phyloP scores from a whole-genome alignment of 2,329 filamentous ascomycete genomes.

The Shiraia sp. region DNA sequence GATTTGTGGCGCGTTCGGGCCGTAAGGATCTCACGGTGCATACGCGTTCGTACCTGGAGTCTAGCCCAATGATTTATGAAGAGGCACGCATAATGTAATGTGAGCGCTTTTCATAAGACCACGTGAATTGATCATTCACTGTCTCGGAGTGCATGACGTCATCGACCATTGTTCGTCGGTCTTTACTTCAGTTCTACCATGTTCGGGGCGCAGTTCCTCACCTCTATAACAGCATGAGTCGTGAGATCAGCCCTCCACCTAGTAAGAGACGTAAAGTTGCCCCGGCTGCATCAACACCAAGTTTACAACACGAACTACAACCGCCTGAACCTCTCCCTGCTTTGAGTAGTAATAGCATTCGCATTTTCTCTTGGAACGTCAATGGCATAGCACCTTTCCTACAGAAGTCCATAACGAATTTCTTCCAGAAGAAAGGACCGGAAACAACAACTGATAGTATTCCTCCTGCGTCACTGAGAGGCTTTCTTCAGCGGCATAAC shows the following conservation, averaged over 20 bases:
- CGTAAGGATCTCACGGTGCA: conserved; percentile 4
- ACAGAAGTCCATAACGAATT: conserved; percentile 47
- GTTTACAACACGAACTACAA: neutral
- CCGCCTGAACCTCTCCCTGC: conserved; percentile 5
- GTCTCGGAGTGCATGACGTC: conserved; percentile 14
- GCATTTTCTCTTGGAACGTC: conserved; percentile 55
- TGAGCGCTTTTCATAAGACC: neutral
- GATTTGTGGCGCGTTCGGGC: conserved; percentile 10
- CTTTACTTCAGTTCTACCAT: neutral
- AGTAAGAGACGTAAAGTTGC: conserved; percentile 23
- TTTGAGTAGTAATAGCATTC: conserved; percentile 22
- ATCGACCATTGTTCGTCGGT: neutral
- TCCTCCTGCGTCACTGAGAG: conserved; percentile 40
- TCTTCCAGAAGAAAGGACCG: conserved; percentile 32
- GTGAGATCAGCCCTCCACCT: conserved; percentile 31
- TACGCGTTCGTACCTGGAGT: conserved; percentile 2
- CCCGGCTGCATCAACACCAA: neutral
- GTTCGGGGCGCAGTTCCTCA: neutral
- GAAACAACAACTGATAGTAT: conserved; percentile 1
- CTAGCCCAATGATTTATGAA: neutral
- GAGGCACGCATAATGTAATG: neutral
- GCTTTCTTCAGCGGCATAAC: conserved; percentile 49
- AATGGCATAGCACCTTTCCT: conserved; percentile 52
- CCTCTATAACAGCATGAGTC: conserved; percentile 14
- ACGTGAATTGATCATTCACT: neutral